Evolutionary conservation across 768 basidiomycete species (phyloP).

Genomic region (Leccinum subgranulosum): DNA sequence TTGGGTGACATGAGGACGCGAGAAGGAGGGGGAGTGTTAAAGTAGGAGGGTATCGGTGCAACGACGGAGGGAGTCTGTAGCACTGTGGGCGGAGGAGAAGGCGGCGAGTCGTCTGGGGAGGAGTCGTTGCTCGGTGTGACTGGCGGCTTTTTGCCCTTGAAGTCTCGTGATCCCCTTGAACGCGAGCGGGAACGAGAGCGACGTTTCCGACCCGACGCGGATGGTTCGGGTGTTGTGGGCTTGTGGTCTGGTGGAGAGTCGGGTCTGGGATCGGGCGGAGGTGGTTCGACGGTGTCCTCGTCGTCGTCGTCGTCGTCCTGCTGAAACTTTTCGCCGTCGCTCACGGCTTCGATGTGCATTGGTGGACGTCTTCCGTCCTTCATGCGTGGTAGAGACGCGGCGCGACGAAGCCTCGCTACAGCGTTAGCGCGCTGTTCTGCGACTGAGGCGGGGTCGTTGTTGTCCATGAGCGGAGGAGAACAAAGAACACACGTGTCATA

Average conservation of each 20-base stretch:
- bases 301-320: slow-evolving; percentile 33
- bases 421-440: slow-evolving; percentile 84
- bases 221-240: slow-evolving; percentile 40
- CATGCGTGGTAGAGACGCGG: slow-evolving; percentile 87
- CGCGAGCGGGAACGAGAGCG: slow-evolving; percentile 68
- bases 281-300: slow-evolving; percentile 7
- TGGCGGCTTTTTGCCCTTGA: slow-evolving; percentile 59
- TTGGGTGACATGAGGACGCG: slow-evolving; percentile 41
- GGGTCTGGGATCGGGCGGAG: slow-evolving; percentile 19
- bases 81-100: slow-evolving; percentile 27
- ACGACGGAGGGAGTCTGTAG: slow-evolving; percentile 30
- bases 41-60: slow-evolving; percentile 59
- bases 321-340: slow-evolving; percentile 69
- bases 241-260: slow-evolving; percentile 29
- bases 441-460: slow-evolving; percentile 40
- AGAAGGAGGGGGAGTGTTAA: slow-evolving; percentile 43
- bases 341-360: slow-evolving; percentile 80
- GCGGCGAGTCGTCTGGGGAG: slow-evolving; percentile 57
- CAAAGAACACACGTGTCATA: background rate
- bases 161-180: slow-evolving; percentile 63
- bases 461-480: slow-evolving; percentile 21
- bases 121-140: slow-evolving; percentile 58
- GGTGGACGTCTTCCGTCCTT: slow-evolving; percentile 87
- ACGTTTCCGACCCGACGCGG: slow-evolving; percentile 50
- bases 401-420: slow-evolving; percentile 87